Conservation (phyloP, 2,329 filamentous ascomycete genomes). For the Pyrenochaeta sp. region DNA sequence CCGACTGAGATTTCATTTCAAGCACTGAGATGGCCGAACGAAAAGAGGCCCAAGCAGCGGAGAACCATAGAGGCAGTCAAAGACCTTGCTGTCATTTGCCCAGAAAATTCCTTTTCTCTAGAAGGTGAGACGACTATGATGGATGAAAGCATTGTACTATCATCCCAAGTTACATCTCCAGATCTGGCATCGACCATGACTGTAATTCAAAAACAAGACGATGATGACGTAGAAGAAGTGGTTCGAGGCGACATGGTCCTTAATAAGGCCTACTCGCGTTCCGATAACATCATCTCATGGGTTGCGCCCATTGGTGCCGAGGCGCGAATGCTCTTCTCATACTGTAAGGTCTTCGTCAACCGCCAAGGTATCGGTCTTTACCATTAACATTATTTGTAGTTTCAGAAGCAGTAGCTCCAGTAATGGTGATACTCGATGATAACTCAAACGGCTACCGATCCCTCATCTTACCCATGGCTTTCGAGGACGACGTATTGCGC, state of each 20-base stretch:
- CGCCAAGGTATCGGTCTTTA: neutral
- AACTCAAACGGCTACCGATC: conserved; percentile 51
- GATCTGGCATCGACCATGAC: too few relatives aligned
- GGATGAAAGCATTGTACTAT: too few relatives aligned
- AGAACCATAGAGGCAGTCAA: neutral
- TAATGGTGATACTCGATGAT: conserved; percentile 53
- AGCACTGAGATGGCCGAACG: conserved; percentile 5
- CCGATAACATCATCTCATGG: conserved; percentile 23
- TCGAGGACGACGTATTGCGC: conserved; percentile 46
- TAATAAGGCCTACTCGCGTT: neutral
- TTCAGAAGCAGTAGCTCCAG: conserved; percentile 48
- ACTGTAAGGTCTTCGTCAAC: conserved; percentile 36
- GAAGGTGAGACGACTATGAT: too few relatives aligned
- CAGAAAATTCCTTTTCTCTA: neutral
- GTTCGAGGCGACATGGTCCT: neutral
- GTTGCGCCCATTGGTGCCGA: conserved; percentile 37
- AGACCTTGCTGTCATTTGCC: neutral
- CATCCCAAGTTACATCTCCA: too few relatives aligned
- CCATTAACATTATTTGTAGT: conserved; percentile 28
- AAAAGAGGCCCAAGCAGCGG: conserved; percentile 1
- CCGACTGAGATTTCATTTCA: conserved; percentile 1
- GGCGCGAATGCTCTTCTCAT: conserved; percentile 47
- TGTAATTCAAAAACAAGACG: neutral
- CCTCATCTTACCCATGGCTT: conserved; percentile 52
- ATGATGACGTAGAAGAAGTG: conserved; percentile 15